Evolutionary conservation across 164 flowering plant species (phyloP), one percentile per base, ranked within the genome.

Genomic region (Protea cynaroides): DNA sequence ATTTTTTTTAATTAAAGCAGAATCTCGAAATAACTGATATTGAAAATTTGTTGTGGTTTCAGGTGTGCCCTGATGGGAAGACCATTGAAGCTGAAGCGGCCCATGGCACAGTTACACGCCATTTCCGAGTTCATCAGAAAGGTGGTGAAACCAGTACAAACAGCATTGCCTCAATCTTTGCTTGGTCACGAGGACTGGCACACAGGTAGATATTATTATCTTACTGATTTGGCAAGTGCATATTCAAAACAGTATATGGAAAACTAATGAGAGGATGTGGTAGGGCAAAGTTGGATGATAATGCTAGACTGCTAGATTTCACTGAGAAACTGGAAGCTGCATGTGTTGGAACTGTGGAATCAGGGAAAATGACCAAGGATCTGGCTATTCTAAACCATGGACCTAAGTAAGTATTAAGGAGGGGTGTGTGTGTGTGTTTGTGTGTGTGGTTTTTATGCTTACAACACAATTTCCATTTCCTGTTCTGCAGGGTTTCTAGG

Each of bases 51-150:
- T 40, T 40, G 46, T 8, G 4, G 25, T 25, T 78, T 58, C 81
- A 93, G 98, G 89, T 90, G 4, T 94, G 98, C 74, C 98, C 98
- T 62, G 98, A 94, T 83, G 98, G 98, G 25, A 90, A 86, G 78
- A 94, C 98, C 61, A 94, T 94, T 56, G 97, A 94, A 80, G 92
- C 98, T 66, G 98, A 94, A 81, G 98, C 98, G 53, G 98, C 98
- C 44, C 98, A 94, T 85, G 98, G 98, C 11, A 94, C 98, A 49
- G 98, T 94, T 25, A 94, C 98, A 11, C 96, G 98, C 34, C 98
- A 94, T 78, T 94, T 65, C 76, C 79, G 98, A 34, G 96, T 94
- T 71, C 97, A 94, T 66, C 97, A 94, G 74, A 90, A 87, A 70
- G 97, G 97, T 44, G 98, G 97, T 71, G 97, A 94, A 81, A 94